Conservation (phyloP, 352 stramenopile species). For the Phytopythium montanum region DNA sequence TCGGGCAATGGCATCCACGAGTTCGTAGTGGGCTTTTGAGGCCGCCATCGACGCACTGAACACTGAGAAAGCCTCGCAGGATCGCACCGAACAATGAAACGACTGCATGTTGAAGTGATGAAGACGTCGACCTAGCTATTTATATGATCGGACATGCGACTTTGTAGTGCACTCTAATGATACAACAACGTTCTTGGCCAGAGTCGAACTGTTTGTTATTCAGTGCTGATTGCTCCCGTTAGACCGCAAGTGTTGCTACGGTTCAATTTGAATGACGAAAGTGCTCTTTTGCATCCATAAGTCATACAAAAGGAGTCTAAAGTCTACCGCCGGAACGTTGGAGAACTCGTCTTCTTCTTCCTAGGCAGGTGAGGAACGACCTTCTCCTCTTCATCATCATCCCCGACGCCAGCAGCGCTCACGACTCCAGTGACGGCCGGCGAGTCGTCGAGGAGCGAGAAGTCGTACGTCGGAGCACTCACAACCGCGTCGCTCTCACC, state of each 20-base stretch:
- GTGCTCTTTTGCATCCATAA: too few relatives aligned
- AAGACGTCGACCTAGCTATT: not conserved
- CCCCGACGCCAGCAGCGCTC: not conserved
- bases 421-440: not conserved
- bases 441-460: not conserved
- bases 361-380: not conserved
- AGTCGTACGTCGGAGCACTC: not conserved
- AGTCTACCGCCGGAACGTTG: not conserved
- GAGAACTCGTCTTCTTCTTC: not conserved
- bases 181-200: too few relatives aligned
- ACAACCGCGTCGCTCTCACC: not conserved
- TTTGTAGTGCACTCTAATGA: not conserved
- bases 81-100: not conserved
- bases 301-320: not conserved
- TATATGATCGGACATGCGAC: not conserved
- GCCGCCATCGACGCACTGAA: not conserved
- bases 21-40: not conserved
- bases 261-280: not conserved
- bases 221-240: not conserved
- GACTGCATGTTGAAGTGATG: not conserved
- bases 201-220: not conserved
- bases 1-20: not conserved
- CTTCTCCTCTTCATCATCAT: not conserved
- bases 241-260: not conserved
- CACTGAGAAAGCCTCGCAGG: not conserved